Base-by-base conservation (phyloP, 495 filamentous ascomycete genomes). In the Aspergillus kassunensis region DNA sequence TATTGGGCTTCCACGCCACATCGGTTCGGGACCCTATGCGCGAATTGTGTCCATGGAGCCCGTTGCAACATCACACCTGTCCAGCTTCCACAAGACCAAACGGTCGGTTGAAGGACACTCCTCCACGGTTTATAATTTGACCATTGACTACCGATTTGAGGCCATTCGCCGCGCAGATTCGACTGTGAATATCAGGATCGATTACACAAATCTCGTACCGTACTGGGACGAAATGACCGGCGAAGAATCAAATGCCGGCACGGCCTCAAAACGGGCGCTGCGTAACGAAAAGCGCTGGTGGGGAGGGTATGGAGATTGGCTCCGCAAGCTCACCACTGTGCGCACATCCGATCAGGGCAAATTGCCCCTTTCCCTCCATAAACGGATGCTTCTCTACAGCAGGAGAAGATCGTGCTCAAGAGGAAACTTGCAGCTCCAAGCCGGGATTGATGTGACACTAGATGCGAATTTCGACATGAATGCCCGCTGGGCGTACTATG, bases 151-250 rank as follows among this genome's bases (percentile, higher is more conserved):
- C 36, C 12, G 42, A 13, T 57, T 60, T 36, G 20, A 55, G 2
- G 61, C 57, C 53, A 57, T 52, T 29, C 48, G 58, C 4, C 4
- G 9, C 11, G 57, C 54, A n/a, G 54, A 55, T 23, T 31, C 44
- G 12, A 12, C 23, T 4, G 44, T 60, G 0, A 63, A 58, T 41
- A 55, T 58, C 11, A 55, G 58, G 5, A 44, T 61, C 6, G 58
- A 61, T 51, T 61, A 57, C 24, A 62, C 60, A 13, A 62, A 62
- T 31, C 46, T 62, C 6, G 12, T 56, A 1, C 49, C 49, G 6
- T 62, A 60, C 53, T 62, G 60, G 60, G 57, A 60, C 12, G 53
- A 57, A 10, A 20, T 62, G n/a, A 62, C 60, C 6, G 46, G 45
- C 36, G 46, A 48, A 25, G 44, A 42, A 24, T 43, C 51, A 1